A percentile compares a stretch with the other conserved stretches of the same genome.
Evolutionary conservation across 106 monocot genomes (phyloP).

Genomic region (Platanthera guangdongensis): DNA sequence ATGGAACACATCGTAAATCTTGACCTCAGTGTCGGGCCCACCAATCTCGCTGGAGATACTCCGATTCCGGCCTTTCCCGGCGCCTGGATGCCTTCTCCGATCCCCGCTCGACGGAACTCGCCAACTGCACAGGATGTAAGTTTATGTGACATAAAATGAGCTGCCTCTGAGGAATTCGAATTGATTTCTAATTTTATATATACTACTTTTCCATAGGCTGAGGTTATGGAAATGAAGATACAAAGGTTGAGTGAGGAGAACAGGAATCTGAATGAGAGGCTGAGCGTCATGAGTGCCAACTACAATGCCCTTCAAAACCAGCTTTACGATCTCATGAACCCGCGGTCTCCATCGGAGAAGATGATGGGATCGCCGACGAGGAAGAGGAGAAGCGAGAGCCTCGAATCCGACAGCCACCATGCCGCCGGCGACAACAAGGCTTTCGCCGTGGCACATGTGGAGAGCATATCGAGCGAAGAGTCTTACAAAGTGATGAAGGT

Average conservation of each 20-base stretch:
- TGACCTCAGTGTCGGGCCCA: conserved; percentile 2
- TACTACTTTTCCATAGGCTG: not conserved
- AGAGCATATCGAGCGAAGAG: conserved; percentile 6
- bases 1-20: conserved; percentile 1
- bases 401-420: not conserved
- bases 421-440: not conserved
- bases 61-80: not conserved
- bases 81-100: not conserved
- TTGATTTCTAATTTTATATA: not conserved
- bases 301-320: conserved; percentile 5
- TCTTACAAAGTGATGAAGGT: conserved; percentile 1
- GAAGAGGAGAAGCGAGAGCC: not conserved
- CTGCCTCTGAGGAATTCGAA: not conserved
- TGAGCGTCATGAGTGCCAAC: conserved; percentile 9
- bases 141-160: not conserved
- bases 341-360: not conserved
- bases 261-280: conserved; percentile 13
- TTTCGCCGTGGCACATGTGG: not conserved
- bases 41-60: not conserved
- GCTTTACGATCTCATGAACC: not conserved
- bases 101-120: not conserved
- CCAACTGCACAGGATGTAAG: not conserved
- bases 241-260: conserved; percentile 17
- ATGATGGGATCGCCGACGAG: not conserved
- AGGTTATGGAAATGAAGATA: conserved; percentile 5